These are phyloP conservation scores for Picocystis salinarum DNA, from an alignment of 139 green algal genomes.

Conservation along the genomic window DNA sequence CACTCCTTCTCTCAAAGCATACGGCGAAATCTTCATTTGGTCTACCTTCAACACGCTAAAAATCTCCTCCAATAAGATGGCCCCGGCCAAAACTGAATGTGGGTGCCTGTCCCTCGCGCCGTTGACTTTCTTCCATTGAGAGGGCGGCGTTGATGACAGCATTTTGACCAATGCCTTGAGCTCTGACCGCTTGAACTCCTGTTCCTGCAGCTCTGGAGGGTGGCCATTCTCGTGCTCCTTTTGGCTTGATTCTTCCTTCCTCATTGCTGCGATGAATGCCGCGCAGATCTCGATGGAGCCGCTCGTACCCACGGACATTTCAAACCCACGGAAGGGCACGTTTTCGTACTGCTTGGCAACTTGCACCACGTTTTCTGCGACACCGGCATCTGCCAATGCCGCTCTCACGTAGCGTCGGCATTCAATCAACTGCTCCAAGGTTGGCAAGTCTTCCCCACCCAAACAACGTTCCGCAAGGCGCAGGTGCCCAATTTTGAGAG, in stretches of 20 bases:
- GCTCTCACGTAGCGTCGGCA: constrained; percentile 8
- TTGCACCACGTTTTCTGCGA: constrained; percentile 9
- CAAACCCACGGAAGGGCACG: constrained; percentile 3
- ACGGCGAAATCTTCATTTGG: constrained; percentile 17
- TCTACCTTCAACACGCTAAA: constrained; percentile 13
- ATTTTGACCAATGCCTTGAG: constrained; percentile 10
- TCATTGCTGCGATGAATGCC: constrained; percentile 1
- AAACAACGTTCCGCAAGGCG: constrained; percentile 11
- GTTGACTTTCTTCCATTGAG: too few relatives aligned
- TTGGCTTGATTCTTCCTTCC: neutral
- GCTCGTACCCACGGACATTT: constrained; percentile 14
- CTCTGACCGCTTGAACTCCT: constrained; percentile 6
- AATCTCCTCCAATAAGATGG: constrained; percentile 18
- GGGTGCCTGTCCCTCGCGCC: too few relatives aligned
- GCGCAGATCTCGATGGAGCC: constrained; percentile 15
- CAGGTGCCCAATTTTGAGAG: constrained; percentile 17
- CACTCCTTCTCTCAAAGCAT: constrained; percentile 18
- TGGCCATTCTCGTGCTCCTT: neutral
- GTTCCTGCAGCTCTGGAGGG: constrained; percentile 1
- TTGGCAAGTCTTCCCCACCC: neutral
- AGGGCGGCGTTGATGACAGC: constrained; percentile 19
- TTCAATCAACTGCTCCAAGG: neutral
- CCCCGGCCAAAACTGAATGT: too few relatives aligned
- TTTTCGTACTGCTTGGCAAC: neutral
- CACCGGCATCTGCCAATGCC: constrained; percentile 12